Evolutionary conservation across 345 rosid species (phyloP), one percentile per base, ranked within the genome.

Genomic region (Hibiscus mutabilis): DNA sequence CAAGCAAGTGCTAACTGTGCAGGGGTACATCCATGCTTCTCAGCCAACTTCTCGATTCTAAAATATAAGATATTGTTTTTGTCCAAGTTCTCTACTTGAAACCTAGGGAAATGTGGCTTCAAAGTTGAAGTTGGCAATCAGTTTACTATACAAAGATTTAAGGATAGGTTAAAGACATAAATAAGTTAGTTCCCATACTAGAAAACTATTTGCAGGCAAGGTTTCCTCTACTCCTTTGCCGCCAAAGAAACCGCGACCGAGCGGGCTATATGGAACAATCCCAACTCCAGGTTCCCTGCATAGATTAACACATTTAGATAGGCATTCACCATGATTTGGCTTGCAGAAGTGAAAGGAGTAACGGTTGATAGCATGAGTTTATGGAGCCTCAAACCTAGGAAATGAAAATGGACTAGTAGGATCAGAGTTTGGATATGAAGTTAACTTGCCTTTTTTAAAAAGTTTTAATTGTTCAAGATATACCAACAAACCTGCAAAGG

Each of bases 201-300:
- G 25, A 2, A 29, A 5, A 66, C 83, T 77, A 47, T 42, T 59
- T 37, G 71, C 71, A 51, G 90, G 72, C 60, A 83, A 18, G 52
- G 56, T 61, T 60, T 80, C 86, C 37, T 77, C 59, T 51, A 77
- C 57, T 51, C 83, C 85, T 80, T 40, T 79, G 53, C 90, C 88
- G 25, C 74, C 86, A 51, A 83, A 84, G 68, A 86, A 78, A n/a
- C 88, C 90, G 10, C 76, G 76, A 65, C 88, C 90, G 42, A 86
- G 79, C 59, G 84, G 90, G 60, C 85, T 81, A 73, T 83, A 86
- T 15, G 84, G 75, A 63, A 78, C 88, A 56, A 84, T 78, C 62
- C 86, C 85, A 68, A 84, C 81, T 25, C 90, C 83, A 57, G 83
- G 90, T 71, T 82, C 80, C 84, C 85, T 80, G 69, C 79, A 77